phyloP scores from a whole-genome alignment of 495 filamentous ascomycete genomes.

The Rusavskia elegans region DNA sequence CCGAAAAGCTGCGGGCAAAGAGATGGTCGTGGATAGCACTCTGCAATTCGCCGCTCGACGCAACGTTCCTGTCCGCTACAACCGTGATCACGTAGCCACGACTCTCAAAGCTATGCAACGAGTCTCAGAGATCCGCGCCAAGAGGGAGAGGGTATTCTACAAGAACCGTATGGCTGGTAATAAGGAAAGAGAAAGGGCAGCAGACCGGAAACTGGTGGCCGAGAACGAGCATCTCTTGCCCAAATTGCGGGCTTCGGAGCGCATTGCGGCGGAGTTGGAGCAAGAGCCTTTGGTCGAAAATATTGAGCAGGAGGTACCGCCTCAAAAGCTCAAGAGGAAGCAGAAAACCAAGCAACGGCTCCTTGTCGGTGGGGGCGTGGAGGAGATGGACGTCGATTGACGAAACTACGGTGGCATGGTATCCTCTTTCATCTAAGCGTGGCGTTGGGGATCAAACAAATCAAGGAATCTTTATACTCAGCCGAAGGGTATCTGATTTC shows the following conservation, averaged over 20 bases:
- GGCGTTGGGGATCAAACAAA: slow-evolving; percentile 8
- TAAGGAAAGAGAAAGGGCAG: slow-evolving; percentile 55
- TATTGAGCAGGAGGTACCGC: slow-evolving; percentile 6
- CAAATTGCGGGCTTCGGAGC: slow-evolving; percentile 38
- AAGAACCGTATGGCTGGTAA: slow-evolving; percentile 85
- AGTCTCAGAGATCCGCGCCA: slow-evolving; percentile 67
- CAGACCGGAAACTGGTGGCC: slow-evolving; percentile 73
- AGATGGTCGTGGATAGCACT: slow-evolving; percentile 89
- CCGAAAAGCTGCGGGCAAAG: slow-evolving; percentile 65
- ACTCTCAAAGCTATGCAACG: slow-evolving; percentile 87
- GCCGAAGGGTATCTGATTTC: neutral
- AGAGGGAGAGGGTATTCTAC: slow-evolving; percentile 80
- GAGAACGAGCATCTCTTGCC: slow-evolving; percentile 82
- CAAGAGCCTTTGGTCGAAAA: slow-evolving; percentile 24
- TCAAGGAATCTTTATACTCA: neutral
- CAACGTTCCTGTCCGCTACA: slow-evolving; percentile 90
- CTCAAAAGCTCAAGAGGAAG: slow-evolving; percentile 11
- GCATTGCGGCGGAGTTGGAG: slow-evolving; percentile 31
- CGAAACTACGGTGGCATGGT: slow-evolving; percentile 3
- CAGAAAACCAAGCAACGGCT: slow-evolving; percentile 47
- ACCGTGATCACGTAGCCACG: slow-evolving; percentile 71
- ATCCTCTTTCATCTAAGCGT: slow-evolving; percentile 3
- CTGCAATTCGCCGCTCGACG: slow-evolving; percentile 82
- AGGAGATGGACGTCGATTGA: slow-evolving; percentile 62
- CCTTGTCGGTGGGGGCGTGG: slow-evolving; percentile 49